These are phyloP conservation scores for Sutorius australiensis DNA, from an alignment of 768 basidiomycete species.

Conservation along the genomic window DNA sequence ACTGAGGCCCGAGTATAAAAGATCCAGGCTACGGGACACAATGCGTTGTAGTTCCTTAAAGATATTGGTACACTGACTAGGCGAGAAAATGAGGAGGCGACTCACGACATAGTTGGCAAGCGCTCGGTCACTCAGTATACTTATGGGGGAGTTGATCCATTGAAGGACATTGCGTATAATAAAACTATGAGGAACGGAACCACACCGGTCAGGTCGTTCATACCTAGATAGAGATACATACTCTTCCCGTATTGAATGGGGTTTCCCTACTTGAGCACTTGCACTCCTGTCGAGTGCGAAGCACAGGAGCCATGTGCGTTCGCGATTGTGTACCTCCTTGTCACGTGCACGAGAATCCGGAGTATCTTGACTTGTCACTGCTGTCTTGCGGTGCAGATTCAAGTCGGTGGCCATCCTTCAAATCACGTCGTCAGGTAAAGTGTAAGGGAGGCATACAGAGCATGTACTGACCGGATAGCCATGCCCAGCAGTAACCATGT, in stretches of 20 bases:
- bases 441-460: neutral
- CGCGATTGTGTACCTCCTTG: conserved; percentile 87
- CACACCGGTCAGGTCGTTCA: neutral
- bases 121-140: conserved; percentile 60
- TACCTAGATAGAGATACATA: conserved; percentile 38
- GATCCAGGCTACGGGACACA: conserved; percentile 82
- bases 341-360: conserved; percentile 79
- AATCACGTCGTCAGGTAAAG: conserved; percentile 10
- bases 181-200: conserved; percentile 44
- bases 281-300: conserved; percentile 84
- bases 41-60: conserved; percentile 82
- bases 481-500: conserved; percentile 90
- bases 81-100: neutral
- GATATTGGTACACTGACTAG: neutral
- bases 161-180: conserved; percentile 79
- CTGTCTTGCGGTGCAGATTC: conserved; percentile 88
- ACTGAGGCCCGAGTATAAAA: conserved; percentile 80
- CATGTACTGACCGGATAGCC: conserved; percentile 61
- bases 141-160: conserved; percentile 71
- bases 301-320: conserved; percentile 90
- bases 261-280: conserved; percentile 97
- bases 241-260: conserved; percentile 91
- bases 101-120: conserved; percentile 76
- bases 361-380: conserved; percentile 54
- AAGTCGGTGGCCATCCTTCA: conserved; percentile 91